Base-by-base conservation (phyloP, 257 asterid species). In the Coffea canephora region DNA sequence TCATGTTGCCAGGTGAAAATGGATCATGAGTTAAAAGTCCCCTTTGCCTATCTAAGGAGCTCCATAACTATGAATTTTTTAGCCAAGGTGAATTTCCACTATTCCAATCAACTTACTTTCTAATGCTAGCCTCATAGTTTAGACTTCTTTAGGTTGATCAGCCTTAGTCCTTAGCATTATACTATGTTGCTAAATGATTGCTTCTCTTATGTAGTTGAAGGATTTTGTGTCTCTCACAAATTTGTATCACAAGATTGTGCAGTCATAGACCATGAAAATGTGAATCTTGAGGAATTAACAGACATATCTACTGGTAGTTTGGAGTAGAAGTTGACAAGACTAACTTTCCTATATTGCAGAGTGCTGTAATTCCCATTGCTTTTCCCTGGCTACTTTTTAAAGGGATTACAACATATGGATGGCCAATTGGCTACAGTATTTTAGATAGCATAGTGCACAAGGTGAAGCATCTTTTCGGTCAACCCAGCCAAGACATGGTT, bases 311-410 rank as follows among this genome's bases (percentile, higher is more conserved):
- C 34, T 39, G 1, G 4, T 54, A 39, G 21, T 0, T 43, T 4
- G 8, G 27, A 52, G 14, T 12, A 18, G 36, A 57, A 55, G 31
- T 72, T 36, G 66, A 23, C 55, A 23, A 18, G 5, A 16, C 23
- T 18, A 68, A 55, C 3, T 52, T 68, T 57, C 14, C 18, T 36
- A 41, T 41, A 61, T 62, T 78, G 69, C 87, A 88, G 92, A 84
- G 90, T 82, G 90, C 94, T 34, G 85, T 90, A 18, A 59, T 88
- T 54, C 94, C 94, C 65, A 68, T 66, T 1, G 87, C 88, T 39
- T 34, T 88, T 78, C 91, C 90, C 5, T 34, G 80, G 71, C 80
- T 83, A 76, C 65, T 87, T 19, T 90, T 87, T 54, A 86, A 86
- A 78, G 90, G 91, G 49, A 80, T 87, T 16, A 65, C 84, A 45